phyloP scores from a whole-genome alignment of 768 basidiomycete genomes.

The Auriscalpium vulgare region DNA sequence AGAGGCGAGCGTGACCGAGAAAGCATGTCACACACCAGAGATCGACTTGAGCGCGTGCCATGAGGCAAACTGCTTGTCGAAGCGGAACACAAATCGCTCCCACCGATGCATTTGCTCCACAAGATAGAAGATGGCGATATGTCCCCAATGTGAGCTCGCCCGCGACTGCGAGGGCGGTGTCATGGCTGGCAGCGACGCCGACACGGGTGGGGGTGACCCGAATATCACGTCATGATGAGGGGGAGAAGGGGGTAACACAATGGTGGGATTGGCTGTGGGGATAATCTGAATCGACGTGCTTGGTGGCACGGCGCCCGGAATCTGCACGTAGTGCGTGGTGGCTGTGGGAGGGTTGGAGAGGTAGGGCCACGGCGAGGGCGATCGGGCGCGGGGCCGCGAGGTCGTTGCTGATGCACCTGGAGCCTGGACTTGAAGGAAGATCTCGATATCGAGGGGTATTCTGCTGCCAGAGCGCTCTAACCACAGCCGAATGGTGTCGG shows the following conservation, averaged over 20 bases:
- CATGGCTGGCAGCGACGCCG: conserved; percentile 16
- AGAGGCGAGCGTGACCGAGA: neutral
- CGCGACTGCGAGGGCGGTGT: conserved; percentile 23
- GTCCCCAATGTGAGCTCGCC: conserved; percentile 65
- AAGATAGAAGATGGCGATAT: conserved; percentile 72
- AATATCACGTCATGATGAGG: conserved; percentile 10
- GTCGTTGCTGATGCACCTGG: conserved; percentile 11
- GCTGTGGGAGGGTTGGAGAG: conserved; percentile 14
- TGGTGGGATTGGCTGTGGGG: conserved; percentile 11
- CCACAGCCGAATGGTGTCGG: conserved; percentile 79
- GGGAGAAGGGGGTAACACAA: conserved; percentile 14
- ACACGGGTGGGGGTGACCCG: conserved; percentile 7
- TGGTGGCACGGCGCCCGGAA: conserved; percentile 6
- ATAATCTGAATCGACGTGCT: conserved; percentile 16
- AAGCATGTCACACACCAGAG: conserved; percentile 38
- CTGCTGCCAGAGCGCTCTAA: conserved; percentile 67
- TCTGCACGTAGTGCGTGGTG: conserved; percentile 17
- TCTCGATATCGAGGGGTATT: conserved; percentile 74
- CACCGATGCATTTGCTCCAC: conserved; percentile 77
- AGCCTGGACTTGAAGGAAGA: conserved; percentile 49
- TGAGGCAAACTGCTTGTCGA: conserved; percentile 69
- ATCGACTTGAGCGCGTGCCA: conserved; percentile 68
- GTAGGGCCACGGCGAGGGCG: conserved; percentile 17
- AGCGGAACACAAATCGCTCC: conserved; percentile 75
- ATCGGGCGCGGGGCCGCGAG: conserved; percentile 13